These are phyloP conservation scores for Aspergillus neotritici DNA, from an alignment of 2,329 filamentous ascomycete species.

Conservation along the genomic window DNA sequence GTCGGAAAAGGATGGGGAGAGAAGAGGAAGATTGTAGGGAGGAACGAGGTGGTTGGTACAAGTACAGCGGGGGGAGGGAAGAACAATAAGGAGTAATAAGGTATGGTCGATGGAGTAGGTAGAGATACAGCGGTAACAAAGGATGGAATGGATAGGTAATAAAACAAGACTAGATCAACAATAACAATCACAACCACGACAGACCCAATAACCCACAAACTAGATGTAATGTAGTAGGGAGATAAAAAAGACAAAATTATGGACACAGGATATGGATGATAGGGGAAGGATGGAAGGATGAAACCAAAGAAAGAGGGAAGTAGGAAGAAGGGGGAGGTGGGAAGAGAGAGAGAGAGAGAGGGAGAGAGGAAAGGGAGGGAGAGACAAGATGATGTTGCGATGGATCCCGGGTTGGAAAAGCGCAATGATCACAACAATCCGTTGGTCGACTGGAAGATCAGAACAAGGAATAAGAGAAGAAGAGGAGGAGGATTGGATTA, in stretches of 20 bases:
- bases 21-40: slow-evolving; percentile 5
- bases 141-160: slow-evolving; percentile 6
- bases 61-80: not conserved
- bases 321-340: not conserved
- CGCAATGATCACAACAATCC: too few species aligned
- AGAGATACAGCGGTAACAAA: slow-evolving; percentile 3
- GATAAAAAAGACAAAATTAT: too few species aligned
- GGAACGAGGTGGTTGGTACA: not conserved
- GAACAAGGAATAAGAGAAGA: not conserved
- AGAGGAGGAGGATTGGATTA: not conserved
- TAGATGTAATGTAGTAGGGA: too few species aligned
- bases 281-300: too few species aligned
- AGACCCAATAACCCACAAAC: too few species aligned
- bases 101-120: slow-evolving; percentile 6
- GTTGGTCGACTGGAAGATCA: too few species aligned
- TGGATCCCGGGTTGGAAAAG: not conserved
- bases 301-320: too few species aligned
- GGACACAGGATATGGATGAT: too few species aligned
- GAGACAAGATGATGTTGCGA: slow-evolving; percentile 1
- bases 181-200: too few species aligned
- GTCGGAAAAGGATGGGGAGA: slow-evolving; percentile 4
- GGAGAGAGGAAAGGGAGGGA: slow-evolving; percentile 2
- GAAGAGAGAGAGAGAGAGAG: slow-evolving; percentile 8
- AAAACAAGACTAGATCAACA: too few species aligned
- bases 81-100: slow-evolving; percentile 16